Base-by-base conservation (phyloP, 805 yeast species). In the Maudiozyma pseudohumilis region DNA sequence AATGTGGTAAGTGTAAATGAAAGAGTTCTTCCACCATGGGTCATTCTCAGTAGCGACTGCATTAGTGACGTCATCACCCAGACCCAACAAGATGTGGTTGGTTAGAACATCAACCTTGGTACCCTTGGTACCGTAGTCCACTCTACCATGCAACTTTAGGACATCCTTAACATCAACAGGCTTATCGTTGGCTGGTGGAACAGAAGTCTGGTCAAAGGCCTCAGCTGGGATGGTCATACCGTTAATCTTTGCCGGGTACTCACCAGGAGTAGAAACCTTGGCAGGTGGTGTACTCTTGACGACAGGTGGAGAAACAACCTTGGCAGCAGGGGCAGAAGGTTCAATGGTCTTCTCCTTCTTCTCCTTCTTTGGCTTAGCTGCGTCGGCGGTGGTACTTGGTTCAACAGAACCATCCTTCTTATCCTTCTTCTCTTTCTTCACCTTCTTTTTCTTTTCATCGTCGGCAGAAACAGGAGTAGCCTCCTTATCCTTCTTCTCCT, bases 41-140 rank as follows among this genome's bases (percentile, higher is more conserved):
- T 42, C 42, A 7, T 34, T 15, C 21, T 40, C 30, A 13, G 41
- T 18, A 18, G 31, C 19, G 12, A 28, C 16, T 12, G 18, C 30
- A 7, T 31, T 36, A 17, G 40, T 32, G 16, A 34, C 41, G 38
- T 47, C 52, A 32, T 45, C 47, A 25, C 49, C 53, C 1, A 35
- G 15, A 13, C 47, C 19, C 27, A 47, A 26, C 6, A 44, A 8
- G 21, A 44, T 27, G 33, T 49, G 52, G 24, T 49, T 49, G 8
- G 52, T 49, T 26, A 46, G 34, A 17, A 49, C 47, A 25, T 49
- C 53, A 6, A 49, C 52, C 13, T 40, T 38, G 10, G 50, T 46
- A 39, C 53, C 53, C 17, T 40, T 46, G n/a, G 52, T 41, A 40
- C 52, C 53, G 26, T 49, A 49, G 29, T 49, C 53, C 4, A 39